A percentile compares a stretch with the other conserved stretches of the same genome.
Conservation (phyloP, 768 basidiomycete genomes). For the Kwoniella shandongensis region DNA sequence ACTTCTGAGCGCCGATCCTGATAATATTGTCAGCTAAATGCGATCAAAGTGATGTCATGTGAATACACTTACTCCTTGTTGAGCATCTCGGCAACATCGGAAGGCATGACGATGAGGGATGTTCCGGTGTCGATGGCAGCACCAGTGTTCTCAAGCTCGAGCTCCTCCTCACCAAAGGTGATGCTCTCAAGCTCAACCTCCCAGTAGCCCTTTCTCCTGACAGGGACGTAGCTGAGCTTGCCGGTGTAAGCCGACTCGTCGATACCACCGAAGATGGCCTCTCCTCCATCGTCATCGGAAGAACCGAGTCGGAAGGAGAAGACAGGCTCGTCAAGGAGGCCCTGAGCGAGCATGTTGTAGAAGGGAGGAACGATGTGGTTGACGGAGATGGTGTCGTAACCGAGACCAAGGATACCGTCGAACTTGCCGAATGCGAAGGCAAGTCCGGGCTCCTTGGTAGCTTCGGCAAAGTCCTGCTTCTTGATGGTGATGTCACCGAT, state of each 20-base stretch:
- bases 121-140: conserved; percentile 66
- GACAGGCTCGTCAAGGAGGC: conserved; percentile 76
- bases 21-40: background rate
- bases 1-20: conserved; percentile 84
- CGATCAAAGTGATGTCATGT: background rate
- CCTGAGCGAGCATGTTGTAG: conserved; percentile 83
- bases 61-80: conserved; percentile 60
- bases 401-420: conserved; percentile 92
- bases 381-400: conserved; percentile 86
- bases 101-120: conserved; percentile 87
- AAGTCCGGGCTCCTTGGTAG: conserved; percentile 91
- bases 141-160: conserved; percentile 91
- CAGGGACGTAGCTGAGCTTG: conserved; percentile 77
- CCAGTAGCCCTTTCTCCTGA: conserved; percentile 96
- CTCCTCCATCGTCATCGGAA: conserved; percentile 84
- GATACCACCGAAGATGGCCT: conserved; percentile 87
- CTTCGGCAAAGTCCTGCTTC: conserved; percentile 87
- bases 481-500: conserved; percentile 81
- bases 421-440: conserved; percentile 88
- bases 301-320: conserved; percentile 92
- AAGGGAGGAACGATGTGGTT: conserved; percentile 91
- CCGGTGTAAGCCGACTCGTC: conserved; percentile 75
- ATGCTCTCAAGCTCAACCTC: conserved; percentile 92
- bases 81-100: conserved; percentile 95
- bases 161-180: conserved; percentile 75